Base-by-base conservation (phyloP, 2,329 filamentous ascomycete species). In the Fusarium sp. region DNA sequence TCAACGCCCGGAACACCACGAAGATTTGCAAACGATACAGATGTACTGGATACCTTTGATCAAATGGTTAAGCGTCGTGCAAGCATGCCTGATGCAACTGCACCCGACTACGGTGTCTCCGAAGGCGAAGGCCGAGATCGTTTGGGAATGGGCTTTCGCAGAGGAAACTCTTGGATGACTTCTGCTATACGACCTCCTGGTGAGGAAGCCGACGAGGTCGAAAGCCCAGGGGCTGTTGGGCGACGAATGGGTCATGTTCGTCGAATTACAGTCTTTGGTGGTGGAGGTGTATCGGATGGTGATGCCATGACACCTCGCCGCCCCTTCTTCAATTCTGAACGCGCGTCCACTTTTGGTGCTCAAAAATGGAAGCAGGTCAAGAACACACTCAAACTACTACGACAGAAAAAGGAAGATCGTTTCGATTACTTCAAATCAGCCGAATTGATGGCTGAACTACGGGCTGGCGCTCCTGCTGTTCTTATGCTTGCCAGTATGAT, bases 401-500 rank as follows among this genome's bases (percentile, higher is more conserved):
- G 93, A 67, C 90, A 92, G 73, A 93, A 91, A 79, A 97, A 93
- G 78, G 92, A 93, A 55, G 94, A 98, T 57, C 91, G 92, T 44
- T 92, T 98, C 64, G 96, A 99, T 78, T 94, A 96, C 76, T 91
- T 92, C 76, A 99, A 98, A 79, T 98, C 95, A 11, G 94, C 96
- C 3, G 96, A 99, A 79, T 85, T 99, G 46, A 95, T 99, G 88
- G 96, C 96, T 2, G 96, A 99, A 80, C 84, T 99, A 38, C 88
- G 96, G 49, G 97, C 96, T 43, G 96, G 94, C 55, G 94, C 95
- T 2, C 96, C 96, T 5, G 96, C 96, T 24, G 96, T 95, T 20
- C 84, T 99, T 61, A 97, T 99, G 80, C 84, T 99, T 53, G 96
- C 96, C 9, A 98, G 95, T 76, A 98, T 98, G 93, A 96, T 98